phyloP scores from a whole-genome alignment of 176 grass and related monocot genomes.

The Aegilops sharonensis region DNA sequence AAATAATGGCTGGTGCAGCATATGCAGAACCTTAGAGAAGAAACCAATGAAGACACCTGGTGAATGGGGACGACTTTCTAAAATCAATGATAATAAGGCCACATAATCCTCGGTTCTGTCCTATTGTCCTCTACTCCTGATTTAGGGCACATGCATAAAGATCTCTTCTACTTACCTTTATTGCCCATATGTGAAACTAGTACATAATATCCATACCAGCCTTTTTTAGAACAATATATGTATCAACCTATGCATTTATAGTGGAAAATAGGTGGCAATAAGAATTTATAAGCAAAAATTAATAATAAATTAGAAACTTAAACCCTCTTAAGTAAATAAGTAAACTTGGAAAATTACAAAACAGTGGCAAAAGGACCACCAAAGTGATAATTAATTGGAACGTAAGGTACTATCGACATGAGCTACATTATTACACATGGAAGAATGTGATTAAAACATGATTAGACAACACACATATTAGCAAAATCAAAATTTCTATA shows the following conservation, averaged over 20 bases:
- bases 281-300: background rate
- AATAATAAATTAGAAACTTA: background rate
- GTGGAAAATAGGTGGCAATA: background rate
- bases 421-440: background rate
- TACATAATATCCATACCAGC: background rate
- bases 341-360: background rate
- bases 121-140: slow-evolving; percentile 6
- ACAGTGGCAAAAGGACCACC: background rate
- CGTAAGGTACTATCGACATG: background rate
- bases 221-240: too few relatives aligned
- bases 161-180: background rate
- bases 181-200: background rate
- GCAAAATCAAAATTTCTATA: too few relatives aligned
- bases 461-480: too few relatives aligned
- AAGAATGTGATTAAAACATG: background rate
- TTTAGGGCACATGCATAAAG: background rate
- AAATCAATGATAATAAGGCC: background rate
- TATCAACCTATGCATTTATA: background rate
- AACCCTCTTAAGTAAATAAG: too few relatives aligned
- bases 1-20: too few relatives aligned
- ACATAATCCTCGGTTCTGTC: background rate
- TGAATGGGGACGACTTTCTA: too few relatives aligned
- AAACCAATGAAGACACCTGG: too few relatives aligned
- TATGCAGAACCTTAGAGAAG: too few relatives aligned
- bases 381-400: too few relatives aligned